Evolutionary conservation across 2,329 filamentous ascomycete genomes (phyloP), one percentile per base, ranked within the genome.

Genomic region (Sporothrix humicola): DNA sequence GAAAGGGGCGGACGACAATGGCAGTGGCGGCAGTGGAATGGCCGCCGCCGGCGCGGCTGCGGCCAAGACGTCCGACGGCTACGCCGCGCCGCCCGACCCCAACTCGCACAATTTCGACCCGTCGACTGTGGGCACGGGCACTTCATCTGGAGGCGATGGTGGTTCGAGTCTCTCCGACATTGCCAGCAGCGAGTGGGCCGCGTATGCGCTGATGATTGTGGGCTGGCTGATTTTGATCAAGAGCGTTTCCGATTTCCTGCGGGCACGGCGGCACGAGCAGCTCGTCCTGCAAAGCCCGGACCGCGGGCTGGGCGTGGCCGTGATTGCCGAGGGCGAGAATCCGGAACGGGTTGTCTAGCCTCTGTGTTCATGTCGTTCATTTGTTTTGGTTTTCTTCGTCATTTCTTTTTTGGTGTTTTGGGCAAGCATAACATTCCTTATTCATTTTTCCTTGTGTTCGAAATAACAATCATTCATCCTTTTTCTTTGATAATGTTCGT

Each of bases 151-250:
- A 9, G 78, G 80, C 75, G 77, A 81, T 73, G 76, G 84, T 68
- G 79, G 81, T 1, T 85, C 85, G n/a, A n/a, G n/a, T n/a, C n/a
- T n/a, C n/a, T 82, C 84, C 7, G 87, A 89, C 50, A 89, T 97
- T 58, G 89, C 87, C 6, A 91, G 91, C 70, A 91, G 88, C 76
- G 95, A 98, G 80, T 98, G 93, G 93, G 85, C 97, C 76, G 93
- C 94, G 12, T 99, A 98, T 79, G 86, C 93, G 17, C 83, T 99
- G 66, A 99, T 99, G 96, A 93, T 99, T 79, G 92, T 97, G 1
- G 96, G 96, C 5, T 99, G 96, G 96, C 98, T 98, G 80, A 94
- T 99, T 76, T 85, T 99, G 75, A 98, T 99, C 80, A 90, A 95
- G 82, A 91, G 94, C n/a, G 90, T 97, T 20, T 94, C 92, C 78